A percentile compares a stretch with the other conserved stretches of the same genome.
These are phyloP conservation scores for Aspergillus fumigatiaffinis DNA, from an alignment of 2,329 filamentous ascomycete species.

Conservation along the genomic window DNA sequence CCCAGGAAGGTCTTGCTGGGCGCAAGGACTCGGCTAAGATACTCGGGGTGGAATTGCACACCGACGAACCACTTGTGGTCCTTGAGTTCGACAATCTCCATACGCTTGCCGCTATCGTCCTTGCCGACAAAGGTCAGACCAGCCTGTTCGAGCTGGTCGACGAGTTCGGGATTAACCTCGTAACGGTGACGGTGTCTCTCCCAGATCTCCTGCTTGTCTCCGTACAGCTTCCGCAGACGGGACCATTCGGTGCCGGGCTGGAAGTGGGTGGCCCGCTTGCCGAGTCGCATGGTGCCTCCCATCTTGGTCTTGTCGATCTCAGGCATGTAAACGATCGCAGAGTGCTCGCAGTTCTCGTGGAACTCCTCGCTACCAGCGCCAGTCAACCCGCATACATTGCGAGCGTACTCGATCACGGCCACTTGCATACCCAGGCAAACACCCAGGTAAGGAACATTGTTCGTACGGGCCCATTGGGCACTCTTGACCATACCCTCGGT, in stretches of 20 bases:
- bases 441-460: constrained; percentile 77
- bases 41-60: constrained; percentile 88
- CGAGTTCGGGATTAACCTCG: constrained; percentile 79
- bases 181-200: constrained; percentile 88
- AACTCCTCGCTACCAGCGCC: constrained; percentile 57
- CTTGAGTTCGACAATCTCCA: constrained; percentile 79
- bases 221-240: constrained; percentile 71
- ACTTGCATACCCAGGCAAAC: constrained; percentile 92
- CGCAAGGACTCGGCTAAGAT: constrained; percentile 68
- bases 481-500: constrained; percentile 87
- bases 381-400: constrained; percentile 65
- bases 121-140: constrained; percentile 76
- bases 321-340: constrained; percentile 86
- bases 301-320: constrained; percentile 73
- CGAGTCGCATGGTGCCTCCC: constrained; percentile 84
- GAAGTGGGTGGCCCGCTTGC: constrained; percentile 70
- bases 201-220: constrained; percentile 49
- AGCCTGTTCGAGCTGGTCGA: constrained; percentile 62
- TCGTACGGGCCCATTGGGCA: constrained; percentile 80
- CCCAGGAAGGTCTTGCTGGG: constrained; percentile 76
- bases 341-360: constrained; percentile 55
- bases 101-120: constrained; percentile 71
- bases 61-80: constrained; percentile 83
- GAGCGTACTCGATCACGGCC: constrained; percentile 83
- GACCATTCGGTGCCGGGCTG: constrained; percentile 73